Evolutionary conservation across 176 grass and related monocot species (phyloP).

Genomic region (Tillandsia leiboldiana): DNA sequence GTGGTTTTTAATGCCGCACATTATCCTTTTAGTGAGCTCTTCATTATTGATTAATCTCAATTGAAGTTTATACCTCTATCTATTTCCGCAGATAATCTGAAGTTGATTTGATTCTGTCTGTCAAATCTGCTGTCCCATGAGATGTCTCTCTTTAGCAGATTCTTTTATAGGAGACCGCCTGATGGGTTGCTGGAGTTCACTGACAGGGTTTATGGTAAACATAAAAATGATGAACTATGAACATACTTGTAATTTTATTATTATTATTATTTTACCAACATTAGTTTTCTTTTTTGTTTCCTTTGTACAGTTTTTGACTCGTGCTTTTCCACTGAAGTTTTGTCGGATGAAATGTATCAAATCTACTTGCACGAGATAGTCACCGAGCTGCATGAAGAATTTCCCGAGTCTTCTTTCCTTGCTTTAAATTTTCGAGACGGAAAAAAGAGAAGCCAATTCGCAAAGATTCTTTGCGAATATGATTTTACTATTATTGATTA

Average conservation of each 20-base stretch:
- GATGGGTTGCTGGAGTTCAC: slow-evolving; percentile 93
- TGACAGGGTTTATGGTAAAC: slow-evolving; percentile 83
- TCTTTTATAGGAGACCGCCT: slow-evolving; percentile 95
- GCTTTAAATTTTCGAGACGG: slow-evolving; percentile 96
- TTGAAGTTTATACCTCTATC: not conserved
- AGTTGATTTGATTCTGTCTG: not conserved
- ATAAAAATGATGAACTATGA: slow-evolving; percentile 2
- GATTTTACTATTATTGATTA: slow-evolving; percentile 84
- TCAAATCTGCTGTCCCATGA: slow-evolving; percentile 25
- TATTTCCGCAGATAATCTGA: not conserved
- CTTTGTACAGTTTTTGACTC: slow-evolving; percentile 94
- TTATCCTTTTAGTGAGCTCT: too few species aligned
- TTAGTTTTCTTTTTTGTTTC: slow-evolving; percentile 24
- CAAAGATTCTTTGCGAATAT: slow-evolving; percentile 62
- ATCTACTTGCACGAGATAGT: slow-evolving; percentile 86
- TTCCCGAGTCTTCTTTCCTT: slow-evolving; percentile 64
- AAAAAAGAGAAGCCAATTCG: slow-evolving; percentile 74
- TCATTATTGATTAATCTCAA: too few species aligned
- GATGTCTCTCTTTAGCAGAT: slow-evolving; percentile 99
- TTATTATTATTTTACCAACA: not conserved
- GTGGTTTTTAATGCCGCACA: too few species aligned
- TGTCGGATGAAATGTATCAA: slow-evolving; percentile 66
- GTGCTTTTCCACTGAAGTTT: slow-evolving; percentile 94
- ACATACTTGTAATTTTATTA: not conserved
- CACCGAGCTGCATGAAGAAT: slow-evolving; percentile 81